Base-by-base conservation (phyloP, 805 yeast genomes). In the Metschnikowia kofuensis region DNA sequence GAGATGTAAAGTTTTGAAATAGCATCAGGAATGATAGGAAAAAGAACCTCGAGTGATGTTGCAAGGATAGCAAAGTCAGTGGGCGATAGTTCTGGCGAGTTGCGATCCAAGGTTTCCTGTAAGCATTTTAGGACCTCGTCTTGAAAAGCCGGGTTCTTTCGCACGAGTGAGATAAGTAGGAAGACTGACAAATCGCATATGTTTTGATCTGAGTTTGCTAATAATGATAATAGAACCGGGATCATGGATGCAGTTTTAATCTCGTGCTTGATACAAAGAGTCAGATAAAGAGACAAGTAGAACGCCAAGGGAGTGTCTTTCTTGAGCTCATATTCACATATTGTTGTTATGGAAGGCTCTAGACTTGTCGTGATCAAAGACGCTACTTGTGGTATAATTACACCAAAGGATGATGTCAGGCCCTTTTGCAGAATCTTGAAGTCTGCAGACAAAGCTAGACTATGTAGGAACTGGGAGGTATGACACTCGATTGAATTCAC, bases 1-100 rank as follows among this genome's bases (percentile, higher is more conserved):
- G 55, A 47, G 21, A 48, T 46, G 43, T 56, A 56, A 14, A 56
- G 41, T 4, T 45, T 9, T 28, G 50, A 48, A 42, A 56, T 48
- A 2, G 35, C 21, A 2, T 30, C 44, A 5, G 60, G 54, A 27
- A 51, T 35, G 4, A 55, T 14, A 11, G 60, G 56, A 27, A 56
- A 44, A 13, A 55, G 49, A 4, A 51, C 29, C 42, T 52, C 58
- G 32, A 56, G 47, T 7, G 54, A 38, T 15, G 40, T 37, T 3
- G 48, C 27, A 21, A 51, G 48, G 10, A 38, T 38, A 6, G 35
- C 9, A 21, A 47, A 47, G 27, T 29, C 32, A 27, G 14, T 8
- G 7, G 38, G 29, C 29, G 37, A 35, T 29, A 43, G 10, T 6
- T 35, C 44, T 7, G 47, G 47, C 11, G 47, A 13, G 8, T 42